Conservation (phyloP, 129 eudicot species). For the Lactuca sativa region DNA sequence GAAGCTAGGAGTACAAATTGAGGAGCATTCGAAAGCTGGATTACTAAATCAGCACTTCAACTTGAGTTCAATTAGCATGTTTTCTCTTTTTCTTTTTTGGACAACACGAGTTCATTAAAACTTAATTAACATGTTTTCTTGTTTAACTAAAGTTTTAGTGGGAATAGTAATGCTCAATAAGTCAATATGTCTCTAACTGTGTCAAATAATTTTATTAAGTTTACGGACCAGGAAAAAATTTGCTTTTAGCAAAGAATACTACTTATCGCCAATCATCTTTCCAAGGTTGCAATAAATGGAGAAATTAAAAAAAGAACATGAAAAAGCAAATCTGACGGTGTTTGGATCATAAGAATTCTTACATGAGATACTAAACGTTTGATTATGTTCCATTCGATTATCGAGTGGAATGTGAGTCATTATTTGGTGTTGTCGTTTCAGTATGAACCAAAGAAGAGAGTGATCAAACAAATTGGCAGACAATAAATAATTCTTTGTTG, state of each 20-base stretch:
- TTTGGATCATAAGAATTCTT: conserved; percentile 13
- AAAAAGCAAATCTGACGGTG: background rate
- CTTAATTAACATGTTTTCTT: background rate
- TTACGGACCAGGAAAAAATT: background rate
- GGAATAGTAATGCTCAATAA: background rate
- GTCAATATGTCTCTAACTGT: background rate
- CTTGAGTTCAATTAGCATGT: background rate
- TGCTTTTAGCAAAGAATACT: conserved; percentile 3
- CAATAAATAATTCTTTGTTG: conserved; percentile 28
- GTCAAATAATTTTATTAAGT: conserved; percentile 1
- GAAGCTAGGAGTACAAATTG: background rate
- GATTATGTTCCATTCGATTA: conserved; percentile 12
- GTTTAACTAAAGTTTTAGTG: background rate
- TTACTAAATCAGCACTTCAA: background rate
- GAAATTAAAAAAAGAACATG: background rate
- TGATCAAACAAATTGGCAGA: conserved; percentile 37
- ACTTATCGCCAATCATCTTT: background rate
- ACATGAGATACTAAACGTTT: background rate
- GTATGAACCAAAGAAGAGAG: conserved; percentile 22
- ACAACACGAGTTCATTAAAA: no score
- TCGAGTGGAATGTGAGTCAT: conserved; percentile 40
- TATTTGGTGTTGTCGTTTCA: conserved; percentile 44
- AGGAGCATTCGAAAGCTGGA: no score
- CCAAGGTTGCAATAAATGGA: conserved; percentile 11
- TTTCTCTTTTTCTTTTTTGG: no score